Evolutionary conservation across 2,329 filamentous ascomycete genomes (phyloP).

Genomic region (Trichoderma aggressivum): DNA sequence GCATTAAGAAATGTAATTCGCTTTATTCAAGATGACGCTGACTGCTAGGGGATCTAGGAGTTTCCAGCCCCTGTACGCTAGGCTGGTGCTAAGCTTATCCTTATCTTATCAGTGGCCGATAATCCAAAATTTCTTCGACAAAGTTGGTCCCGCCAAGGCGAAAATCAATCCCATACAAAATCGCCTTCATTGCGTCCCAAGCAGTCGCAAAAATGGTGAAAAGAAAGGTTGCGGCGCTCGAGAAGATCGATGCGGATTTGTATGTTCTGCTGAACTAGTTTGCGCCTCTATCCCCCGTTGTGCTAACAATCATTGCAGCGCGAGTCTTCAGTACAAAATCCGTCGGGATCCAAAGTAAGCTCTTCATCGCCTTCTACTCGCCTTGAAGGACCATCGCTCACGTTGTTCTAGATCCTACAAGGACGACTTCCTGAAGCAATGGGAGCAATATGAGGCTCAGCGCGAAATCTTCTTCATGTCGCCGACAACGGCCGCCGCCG

Average conservation of each 20-base stretch:
- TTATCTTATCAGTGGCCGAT: constrained; percentile 10
- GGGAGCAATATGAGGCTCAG: constrained; percentile 86
- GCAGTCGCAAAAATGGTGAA: constrained; percentile 62
- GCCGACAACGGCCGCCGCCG: constrained; percentile 72
- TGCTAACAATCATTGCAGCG: constrained; percentile 46
- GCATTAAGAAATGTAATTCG: neutral
- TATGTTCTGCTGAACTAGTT: constrained; percentile 35
- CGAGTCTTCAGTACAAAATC: constrained; percentile 89
- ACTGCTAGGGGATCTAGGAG: neutral
- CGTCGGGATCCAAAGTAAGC: constrained; percentile 74
- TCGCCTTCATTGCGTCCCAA: neutral
- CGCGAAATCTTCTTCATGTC: constrained; percentile 87
- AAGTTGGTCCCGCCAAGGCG: neutral
- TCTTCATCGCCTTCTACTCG: neutral
- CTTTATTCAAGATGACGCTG: neutral
- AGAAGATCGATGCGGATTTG: constrained; percentile 92
- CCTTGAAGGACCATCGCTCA: neutral
- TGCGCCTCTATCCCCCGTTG: neutral
- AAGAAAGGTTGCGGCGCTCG: constrained; percentile 84
- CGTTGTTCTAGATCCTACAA: constrained; percentile 68
- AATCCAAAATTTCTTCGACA: constrained; percentile 12
- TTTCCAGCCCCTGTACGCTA: neutral
- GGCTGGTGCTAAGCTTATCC: neutral
- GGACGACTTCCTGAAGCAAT: constrained; percentile 84
- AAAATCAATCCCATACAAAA: neutral